Percentiles rank a stretch among this genome's conserved stretches.
These are phyloP conservation scores for Colletotrichum endophyticum DNA, from an alignment of 2,329 filamentous ascomycete genomes.

Conservation along the genomic window DNA sequence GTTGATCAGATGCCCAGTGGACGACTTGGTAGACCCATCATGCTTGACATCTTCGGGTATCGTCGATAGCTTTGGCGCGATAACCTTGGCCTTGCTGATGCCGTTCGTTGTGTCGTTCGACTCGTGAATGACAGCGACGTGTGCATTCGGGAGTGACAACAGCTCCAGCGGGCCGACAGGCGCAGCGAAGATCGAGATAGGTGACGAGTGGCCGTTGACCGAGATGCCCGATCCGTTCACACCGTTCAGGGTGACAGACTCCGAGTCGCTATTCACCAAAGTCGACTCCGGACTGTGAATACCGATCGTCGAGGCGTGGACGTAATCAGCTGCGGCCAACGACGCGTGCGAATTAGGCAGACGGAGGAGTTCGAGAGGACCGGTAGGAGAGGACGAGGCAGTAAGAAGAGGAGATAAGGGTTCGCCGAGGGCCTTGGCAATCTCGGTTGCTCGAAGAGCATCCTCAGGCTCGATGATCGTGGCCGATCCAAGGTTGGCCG, in stretches of 20 bases:
- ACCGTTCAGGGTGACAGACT: not conserved
- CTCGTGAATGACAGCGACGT: not conserved
- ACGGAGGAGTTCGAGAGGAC: constrained; percentile 50
- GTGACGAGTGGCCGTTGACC: not conserved
- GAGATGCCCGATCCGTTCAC: not conserved
- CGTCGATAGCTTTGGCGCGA: not conserved
- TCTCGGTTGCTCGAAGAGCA: not conserved
- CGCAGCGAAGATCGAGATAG: not conserved
- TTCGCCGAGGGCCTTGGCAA: not conserved
- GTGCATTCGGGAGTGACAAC: constrained; percentile 60
- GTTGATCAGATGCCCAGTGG: constrained; percentile 4
- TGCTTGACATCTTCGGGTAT: not conserved
- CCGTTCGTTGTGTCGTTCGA: not conserved
- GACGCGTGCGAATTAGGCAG: constrained; percentile 56
- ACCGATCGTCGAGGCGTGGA: not conserved
- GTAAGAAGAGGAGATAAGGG: not conserved
- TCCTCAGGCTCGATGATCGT: not conserved
- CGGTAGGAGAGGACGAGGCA: constrained; percentile 33
- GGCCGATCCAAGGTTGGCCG: not conserved
- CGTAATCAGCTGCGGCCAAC: not conserved
- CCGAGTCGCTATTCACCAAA: too few relatives aligned
- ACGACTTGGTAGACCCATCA: not conserved
- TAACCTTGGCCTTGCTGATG: not conserved
- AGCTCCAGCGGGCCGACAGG: constrained; percentile 50
- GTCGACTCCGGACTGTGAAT: not conserved